A percentile compares a stretch with the other conserved stretches of the same genome.
These are phyloP conservation scores for Fusarium verrucosum DNA, from an alignment of 2,329 filamentous ascomycete genomes.

Conservation along the genomic window DNA sequence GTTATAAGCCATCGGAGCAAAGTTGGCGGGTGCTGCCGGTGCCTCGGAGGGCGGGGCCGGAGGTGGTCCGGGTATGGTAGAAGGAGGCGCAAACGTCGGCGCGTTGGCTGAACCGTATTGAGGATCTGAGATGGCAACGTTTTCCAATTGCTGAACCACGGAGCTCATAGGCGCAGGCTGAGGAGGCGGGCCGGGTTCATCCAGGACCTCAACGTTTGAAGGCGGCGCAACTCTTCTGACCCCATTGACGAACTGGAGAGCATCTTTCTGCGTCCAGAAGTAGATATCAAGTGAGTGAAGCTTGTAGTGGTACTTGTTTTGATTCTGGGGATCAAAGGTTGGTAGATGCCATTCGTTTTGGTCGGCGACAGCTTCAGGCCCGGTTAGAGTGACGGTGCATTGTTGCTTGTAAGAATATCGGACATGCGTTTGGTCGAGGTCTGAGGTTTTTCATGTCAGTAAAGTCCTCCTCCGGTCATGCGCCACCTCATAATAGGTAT, in stretches of 20 bases:
- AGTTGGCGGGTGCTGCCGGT: slow-evolving; percentile 50
- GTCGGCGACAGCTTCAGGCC: slow-evolving; percentile 62
- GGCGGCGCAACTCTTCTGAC: slow-evolving; percentile 71
- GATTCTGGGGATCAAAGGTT: slow-evolving; percentile 74
- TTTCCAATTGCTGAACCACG: slow-evolving; percentile 78
- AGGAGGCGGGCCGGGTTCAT: slow-evolving; percentile 67
- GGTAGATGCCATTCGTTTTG: slow-evolving; percentile 78
- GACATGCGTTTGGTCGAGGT: slow-evolving; percentile 71
- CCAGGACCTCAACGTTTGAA: slow-evolving; percentile 68
- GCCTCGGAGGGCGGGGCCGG: slow-evolving; percentile 34
- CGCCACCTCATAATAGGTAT: too few species aligned
- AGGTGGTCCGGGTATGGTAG: slow-evolving; percentile 35
- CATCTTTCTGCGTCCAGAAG: slow-evolving; percentile 80
- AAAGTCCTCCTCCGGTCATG: neutral
- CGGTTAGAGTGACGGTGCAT: slow-evolving; percentile 72
- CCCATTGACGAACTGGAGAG: slow-evolving; percentile 74
- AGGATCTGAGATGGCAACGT: slow-evolving; percentile 71
- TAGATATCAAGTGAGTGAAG: slow-evolving; percentile 81
- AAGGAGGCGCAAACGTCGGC: slow-evolving; percentile 38
- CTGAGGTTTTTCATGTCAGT: slow-evolving; percentile 52
- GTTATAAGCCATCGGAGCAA: slow-evolving; percentile 77
- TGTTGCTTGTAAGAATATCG: slow-evolving; percentile 79
- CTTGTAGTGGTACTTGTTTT: slow-evolving; percentile 82
- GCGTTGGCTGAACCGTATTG: slow-evolving; percentile 52
- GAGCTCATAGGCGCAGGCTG: slow-evolving; percentile 66